Base-by-base conservation (phyloP, 228 moss, liverwort and hornwort species). In the Sphagnum fallax region DNA sequence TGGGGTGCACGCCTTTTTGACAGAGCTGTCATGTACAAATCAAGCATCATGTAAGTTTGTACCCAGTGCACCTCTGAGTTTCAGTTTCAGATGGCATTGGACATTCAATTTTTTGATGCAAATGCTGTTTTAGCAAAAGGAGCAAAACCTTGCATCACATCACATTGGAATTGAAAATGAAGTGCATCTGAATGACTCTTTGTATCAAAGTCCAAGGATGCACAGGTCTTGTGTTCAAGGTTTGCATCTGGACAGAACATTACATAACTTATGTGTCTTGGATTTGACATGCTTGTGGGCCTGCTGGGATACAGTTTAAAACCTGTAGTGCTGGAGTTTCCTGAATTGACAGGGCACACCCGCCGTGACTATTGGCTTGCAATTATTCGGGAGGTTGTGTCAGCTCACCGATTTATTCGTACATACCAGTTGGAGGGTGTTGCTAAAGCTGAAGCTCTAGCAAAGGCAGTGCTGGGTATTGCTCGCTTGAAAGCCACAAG, bases 1-100 rank as follows among this genome's bases (percentile, higher is more conserved):
- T 98, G 97, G 97, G 97, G 97, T 74, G 93, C 97, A 50, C 88
- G 97, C 58, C 88, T 98, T 61, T 98, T 98, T 76, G 97, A 98
- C 73, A 98, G 91, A 73, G 97, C 97, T 66, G 90, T 98, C 14
- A 89, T 98, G 97, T 98, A 98, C 75, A 98, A 91, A 79, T 98
- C 97, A 76, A 87, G 69, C 68, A 87, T 79, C 63, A 93, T 87
- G 97, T 98, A 90, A 91, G 89, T 78, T 66, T 32, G 32, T 32
- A 32, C 32, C 32, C 32, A 32, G 32, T 32, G 32, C 32, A 32
- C 32, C 32, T 32, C 32, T 32, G 32, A 32, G 32, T 32, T 32
- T 32, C 32, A 32, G 32, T 32, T 32, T 32, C 32, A 32, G 32
- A 3, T 32, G 32, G 32, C 32, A 32, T 32, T 32, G 32, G 32